Evolutionary conservation across 768 basidiomycete species (phyloP), one percentile per base, ranked within the genome.

Genomic region (Sporobolomyces phaffii): DNA sequence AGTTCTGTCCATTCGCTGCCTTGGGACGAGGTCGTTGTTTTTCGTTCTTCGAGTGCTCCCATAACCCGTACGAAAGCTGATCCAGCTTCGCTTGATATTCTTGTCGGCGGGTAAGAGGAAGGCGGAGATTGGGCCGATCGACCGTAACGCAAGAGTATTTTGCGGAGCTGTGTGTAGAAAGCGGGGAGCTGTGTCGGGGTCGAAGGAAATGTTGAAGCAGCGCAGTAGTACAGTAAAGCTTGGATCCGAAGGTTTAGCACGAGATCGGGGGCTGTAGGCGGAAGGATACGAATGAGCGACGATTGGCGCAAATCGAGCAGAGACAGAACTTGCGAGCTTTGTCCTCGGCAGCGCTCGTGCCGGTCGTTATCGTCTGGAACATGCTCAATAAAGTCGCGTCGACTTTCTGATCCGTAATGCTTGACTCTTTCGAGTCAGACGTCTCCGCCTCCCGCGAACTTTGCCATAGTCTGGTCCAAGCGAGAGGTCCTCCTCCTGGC

Each of bases 141-240:
- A 38, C 81, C 77, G 59, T 82, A 83, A n/a, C 80, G 75, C 18
- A 75, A 79, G 26, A 80, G 79, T 73, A 80, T 83, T 69, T 82
- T 85, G 62, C 80, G 79, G 31, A 75, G 80, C 73, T 90, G 89
- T 51, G 86, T 85, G 88, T 88, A 89, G 75, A 89, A 86, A 0
- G 81, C 82, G 51, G 79, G 78, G 4, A 85, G 77, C 51, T 83
- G 80, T 2, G 48, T 49, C 15, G 40, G 83, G 76, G 10, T 17
- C 34, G 62, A 29, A 14, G 60, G 43, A n/a, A 59, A 62, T 6
- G 61, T 22, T 15, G 61, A 52, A 7, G 47, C 79, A 86, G 75
- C 7, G 77, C 53, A 20, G 63, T 60, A 68, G 44, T 17, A 40
- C 18, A 57, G 53, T 11, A 72, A 60, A 1, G 70, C 77, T 75